These are phyloP conservation scores for Adansonia grandidieri DNA, from an alignment of 441 rosid species.

Conservation along the genomic window DNA sequence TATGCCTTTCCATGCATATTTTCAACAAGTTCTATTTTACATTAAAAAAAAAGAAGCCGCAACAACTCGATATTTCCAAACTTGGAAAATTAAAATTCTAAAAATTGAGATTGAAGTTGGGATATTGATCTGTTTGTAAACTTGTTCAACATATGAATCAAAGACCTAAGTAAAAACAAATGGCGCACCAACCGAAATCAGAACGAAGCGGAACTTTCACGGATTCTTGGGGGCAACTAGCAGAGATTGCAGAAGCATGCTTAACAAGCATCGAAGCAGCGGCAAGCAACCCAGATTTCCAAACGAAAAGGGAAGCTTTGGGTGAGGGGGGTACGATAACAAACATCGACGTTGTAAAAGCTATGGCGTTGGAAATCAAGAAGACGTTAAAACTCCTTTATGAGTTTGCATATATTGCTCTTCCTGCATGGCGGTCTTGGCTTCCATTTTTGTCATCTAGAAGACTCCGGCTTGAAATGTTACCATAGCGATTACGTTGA, in stretches of 20 bases:
- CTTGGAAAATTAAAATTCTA: background rate
- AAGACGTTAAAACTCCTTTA: too few relatives aligned
- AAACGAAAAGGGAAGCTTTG: slow-evolving; percentile 30
- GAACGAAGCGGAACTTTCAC: slow-evolving; percentile 23
- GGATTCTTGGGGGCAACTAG: background rate
- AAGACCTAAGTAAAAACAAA: background rate
- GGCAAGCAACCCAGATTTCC: slow-evolving; percentile 29
- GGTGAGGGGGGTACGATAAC: slow-evolving; percentile 30
- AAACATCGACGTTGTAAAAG: slow-evolving; percentile 34
- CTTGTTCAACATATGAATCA: background rate
- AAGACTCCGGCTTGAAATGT: too few relatives aligned
- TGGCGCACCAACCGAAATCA: background rate
- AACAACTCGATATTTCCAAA: background rate
- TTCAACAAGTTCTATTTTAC: too few relatives aligned
- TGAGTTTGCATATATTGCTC: too few relatives aligned
- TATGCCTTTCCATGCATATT: too few relatives aligned
- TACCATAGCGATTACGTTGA: too few relatives aligned
- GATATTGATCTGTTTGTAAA: background rate
- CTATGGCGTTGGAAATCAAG: slow-evolving; percentile 28
- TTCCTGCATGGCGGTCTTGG: too few relatives aligned
- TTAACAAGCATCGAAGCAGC: slow-evolving; percentile 28
- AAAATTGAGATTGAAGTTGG: background rate
- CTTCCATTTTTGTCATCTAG: too few relatives aligned
- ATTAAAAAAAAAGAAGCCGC: too few relatives aligned
- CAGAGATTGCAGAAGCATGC: slow-evolving; percentile 8